A percentile compares a stretch with the other conserved stretches of the same genome.
phyloP scores from a whole-genome alignment of 768 basidiomycete species.

The Russula ochroleuca region DNA sequence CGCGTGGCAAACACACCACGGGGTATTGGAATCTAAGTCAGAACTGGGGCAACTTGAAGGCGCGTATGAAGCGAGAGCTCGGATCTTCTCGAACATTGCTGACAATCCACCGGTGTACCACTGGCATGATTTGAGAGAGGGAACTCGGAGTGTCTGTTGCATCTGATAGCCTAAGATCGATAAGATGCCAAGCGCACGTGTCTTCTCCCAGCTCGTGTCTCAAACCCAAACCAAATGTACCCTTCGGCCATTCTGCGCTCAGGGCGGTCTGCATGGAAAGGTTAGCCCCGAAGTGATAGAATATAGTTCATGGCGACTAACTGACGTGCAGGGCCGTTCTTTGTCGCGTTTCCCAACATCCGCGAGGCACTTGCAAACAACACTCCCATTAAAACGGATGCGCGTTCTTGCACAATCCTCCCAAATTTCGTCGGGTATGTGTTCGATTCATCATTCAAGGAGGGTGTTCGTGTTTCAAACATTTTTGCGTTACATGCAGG shows the following conservation, averaged over 20 bases:
- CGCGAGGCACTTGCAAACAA: slow-evolving; percentile 75
- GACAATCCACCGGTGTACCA: too few relatives aligned
- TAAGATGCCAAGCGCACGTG: background rate
- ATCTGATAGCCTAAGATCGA: too few relatives aligned
- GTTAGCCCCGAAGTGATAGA: slow-evolving; percentile 35
- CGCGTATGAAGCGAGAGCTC: too few relatives aligned
- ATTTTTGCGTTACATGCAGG: slow-evolving; percentile 38
- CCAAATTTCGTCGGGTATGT: slow-evolving; percentile 94
- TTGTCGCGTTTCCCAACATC: slow-evolving; percentile 88
- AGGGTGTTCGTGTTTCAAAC: background rate
- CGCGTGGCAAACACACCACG: too few relatives aligned
- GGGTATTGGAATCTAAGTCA: too few relatives aligned
- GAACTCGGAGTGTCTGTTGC: too few relatives aligned
- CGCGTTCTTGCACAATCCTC: slow-evolving; percentile 85
- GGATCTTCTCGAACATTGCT: too few relatives aligned
- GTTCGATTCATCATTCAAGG: background rate
- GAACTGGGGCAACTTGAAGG: too few relatives aligned
- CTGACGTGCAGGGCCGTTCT: slow-evolving; percentile 71
- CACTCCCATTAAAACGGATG: slow-evolving; percentile 83
- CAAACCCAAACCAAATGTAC: slow-evolving; percentile 44
- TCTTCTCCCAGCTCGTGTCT: background rate
- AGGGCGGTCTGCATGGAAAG: slow-evolving; percentile 84
- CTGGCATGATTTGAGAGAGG: too few relatives aligned
- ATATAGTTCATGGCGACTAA: background rate
- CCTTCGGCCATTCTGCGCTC: slow-evolving; percentile 56